These are phyloP conservation scores for Hericium alpestre DNA, from an alignment of 768 basidiomycete genomes.

Conservation along the genomic window DNA sequence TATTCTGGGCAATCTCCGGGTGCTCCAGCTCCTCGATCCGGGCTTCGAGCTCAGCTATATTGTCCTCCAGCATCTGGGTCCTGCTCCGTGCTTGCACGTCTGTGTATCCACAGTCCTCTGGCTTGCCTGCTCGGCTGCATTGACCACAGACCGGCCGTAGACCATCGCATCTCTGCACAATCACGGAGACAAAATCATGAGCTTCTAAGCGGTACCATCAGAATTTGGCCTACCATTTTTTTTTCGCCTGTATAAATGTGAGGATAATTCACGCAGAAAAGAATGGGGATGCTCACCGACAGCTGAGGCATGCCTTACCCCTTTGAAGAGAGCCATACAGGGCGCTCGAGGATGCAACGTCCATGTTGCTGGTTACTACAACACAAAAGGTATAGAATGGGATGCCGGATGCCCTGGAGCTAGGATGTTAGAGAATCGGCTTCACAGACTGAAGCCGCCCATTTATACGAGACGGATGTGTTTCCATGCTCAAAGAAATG, in stretches of 20 bases:
- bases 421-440: too few species aligned
- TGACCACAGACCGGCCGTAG: slow-evolving; percentile 53
- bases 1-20: slow-evolving; percentile 2
- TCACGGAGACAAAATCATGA: not conserved
- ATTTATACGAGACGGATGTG: too few species aligned
- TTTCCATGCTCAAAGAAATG: too few species aligned
- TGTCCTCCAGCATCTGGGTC: slow-evolving; percentile 50
- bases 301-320: slow-evolving; percentile 14
- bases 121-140: slow-evolving; percentile 44
- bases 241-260: slow-evolving; percentile 5
- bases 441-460: too few species aligned
- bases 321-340: slow-evolving; percentile 11
- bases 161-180: slow-evolving; percentile 57
- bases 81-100: slow-evolving; percentile 51
- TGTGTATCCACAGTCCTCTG: slow-evolving; percentile 61
- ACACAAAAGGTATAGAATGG: too few species aligned
- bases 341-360: not conserved
- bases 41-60: slow-evolving; percentile 42
- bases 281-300: slow-evolving; percentile 6
- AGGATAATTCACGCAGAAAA: not conserved
- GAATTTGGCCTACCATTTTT: slow-evolving; percentile 10
- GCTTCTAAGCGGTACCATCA: not conserved
- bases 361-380: not conserved
- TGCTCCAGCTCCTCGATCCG: slow-evolving; percentile 27
- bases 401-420: too few species aligned